Evolutionary conservation across 2,329 filamentous ascomycete species (phyloP), one percentile per base, ranked within the genome.

Genomic region (Didymella exigua): DNA sequence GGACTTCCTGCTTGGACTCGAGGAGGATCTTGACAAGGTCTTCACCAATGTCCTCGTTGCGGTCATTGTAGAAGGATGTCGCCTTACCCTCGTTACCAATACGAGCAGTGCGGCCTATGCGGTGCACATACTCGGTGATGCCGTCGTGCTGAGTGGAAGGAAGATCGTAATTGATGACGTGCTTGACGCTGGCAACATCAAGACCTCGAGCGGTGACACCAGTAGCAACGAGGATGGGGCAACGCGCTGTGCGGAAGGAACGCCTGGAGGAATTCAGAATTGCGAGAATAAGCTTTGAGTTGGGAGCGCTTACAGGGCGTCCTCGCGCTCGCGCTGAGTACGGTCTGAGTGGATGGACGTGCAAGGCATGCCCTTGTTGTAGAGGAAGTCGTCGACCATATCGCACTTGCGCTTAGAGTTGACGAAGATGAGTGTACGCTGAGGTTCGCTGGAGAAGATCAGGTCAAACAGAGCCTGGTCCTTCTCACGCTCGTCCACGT

Each of bases 151-250:
- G 79, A 37, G 81, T 77, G 5, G 82, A 86, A 0, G 93, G 93
- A 1, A 98, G 79, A 58, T 98, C 93, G 65, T 87, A 98, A 77
- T 99, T 98, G 82, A 99, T 88, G 56, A 99, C 89, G 61, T 96
- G 91, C 79, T 88, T 86, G 5, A 98, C 88, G 61, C 95, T 91
- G 54, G 85, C 85, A 30, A 97, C 88, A 65, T 98, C 93, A 29
- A 97, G 87, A 6, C 95, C 95, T 65, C 95, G 91, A 69, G 91
- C 90, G 46, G 89, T 87, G 46, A 99, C 85, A 42, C 90, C 91
- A 19, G 93, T 98, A 10, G 93, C 87, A 56, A 98, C 85, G 54
- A 99, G 76, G 50, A 99, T 89, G 0, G 93, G 93, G 9, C 84
- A 82, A 27, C 82, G 84, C 1, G 90, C 93, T 18, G 78, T 80